Conservation (phyloP, 192 early-diverging fungal species). For the Allomyces macrogynus region DNA sequence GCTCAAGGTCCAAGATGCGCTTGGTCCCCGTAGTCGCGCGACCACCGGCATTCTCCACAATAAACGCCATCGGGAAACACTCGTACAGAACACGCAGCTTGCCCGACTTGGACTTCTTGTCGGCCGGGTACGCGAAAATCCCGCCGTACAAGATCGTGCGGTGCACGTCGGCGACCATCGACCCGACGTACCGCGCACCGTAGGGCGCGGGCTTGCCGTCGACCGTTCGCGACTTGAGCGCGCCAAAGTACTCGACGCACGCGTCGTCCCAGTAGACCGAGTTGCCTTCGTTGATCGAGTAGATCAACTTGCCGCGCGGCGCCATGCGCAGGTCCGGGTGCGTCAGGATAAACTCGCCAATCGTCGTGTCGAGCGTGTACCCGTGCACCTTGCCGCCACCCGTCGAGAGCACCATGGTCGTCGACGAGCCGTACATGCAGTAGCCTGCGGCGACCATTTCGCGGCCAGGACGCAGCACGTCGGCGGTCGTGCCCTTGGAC, state of each 20-base stretch:
- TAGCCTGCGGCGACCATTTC: constrained; percentile 79
- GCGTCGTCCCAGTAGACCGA: constrained; percentile 73
- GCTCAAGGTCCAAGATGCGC: constrained; percentile 69
- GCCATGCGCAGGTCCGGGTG: constrained; percentile 54
- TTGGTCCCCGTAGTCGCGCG: constrained; percentile 62
- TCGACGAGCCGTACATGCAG: constrained; percentile 36
- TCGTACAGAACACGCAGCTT: constrained; percentile 95
- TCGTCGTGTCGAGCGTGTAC: constrained; percentile 87
- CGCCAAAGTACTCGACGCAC: constrained; percentile 70
- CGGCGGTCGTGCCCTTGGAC: constrained; percentile 27
- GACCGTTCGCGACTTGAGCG: constrained; percentile 53
- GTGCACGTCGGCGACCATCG: constrained; percentile 97
- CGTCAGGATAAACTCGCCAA: constrained; percentile 94
- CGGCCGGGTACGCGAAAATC: constrained; percentile 73
- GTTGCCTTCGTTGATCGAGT: constrained; percentile 96
- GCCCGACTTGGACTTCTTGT: constrained; percentile 56
- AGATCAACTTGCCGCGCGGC: constrained; percentile 65
- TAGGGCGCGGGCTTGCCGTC: constrained; percentile 28
- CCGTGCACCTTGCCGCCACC: constrained; percentile 82
- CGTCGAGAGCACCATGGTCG: constrained; percentile 41
- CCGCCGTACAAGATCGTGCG: constrained; percentile 79
- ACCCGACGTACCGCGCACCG: constrained; percentile 86
- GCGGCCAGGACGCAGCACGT: constrained; percentile 44
- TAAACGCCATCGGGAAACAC: constrained; percentile 90
- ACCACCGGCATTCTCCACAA: constrained; percentile 87